phyloP scores from a whole-genome alignment of 768 basidiomycete genomes.

The Russula virescens region DNA sequence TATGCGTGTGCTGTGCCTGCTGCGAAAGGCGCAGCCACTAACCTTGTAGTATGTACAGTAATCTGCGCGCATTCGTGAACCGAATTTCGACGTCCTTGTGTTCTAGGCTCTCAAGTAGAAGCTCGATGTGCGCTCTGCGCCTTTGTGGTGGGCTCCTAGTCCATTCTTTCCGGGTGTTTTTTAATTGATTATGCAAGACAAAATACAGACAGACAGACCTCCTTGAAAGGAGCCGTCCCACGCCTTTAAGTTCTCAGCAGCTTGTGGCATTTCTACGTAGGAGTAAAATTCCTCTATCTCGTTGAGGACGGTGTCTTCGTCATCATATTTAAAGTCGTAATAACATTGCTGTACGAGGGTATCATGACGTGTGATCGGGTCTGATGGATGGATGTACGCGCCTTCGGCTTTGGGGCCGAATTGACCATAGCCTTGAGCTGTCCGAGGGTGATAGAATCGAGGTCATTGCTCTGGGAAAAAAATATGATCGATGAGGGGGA shows the following conservation, averaged over 20 bases:
- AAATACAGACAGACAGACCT: constrained; percentile 43
- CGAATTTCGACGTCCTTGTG: constrained; percentile 79
- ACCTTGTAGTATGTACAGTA: constrained; percentile 95
- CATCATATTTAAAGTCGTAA: constrained; percentile 92
- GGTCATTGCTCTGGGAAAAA: constrained; percentile 29
- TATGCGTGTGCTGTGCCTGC: constrained; percentile 7
- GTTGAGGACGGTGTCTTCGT: constrained; percentile 92
- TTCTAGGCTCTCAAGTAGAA: constrained; percentile 82
- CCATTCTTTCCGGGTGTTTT: constrained; percentile 57
- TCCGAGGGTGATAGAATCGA: constrained; percentile 75
- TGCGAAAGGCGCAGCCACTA: constrained; percentile 5
- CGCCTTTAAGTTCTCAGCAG: constrained; percentile 78
- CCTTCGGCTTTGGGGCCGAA: constrained; percentile 71
- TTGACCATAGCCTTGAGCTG: constrained; percentile 72
- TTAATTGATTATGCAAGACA: constrained; percentile 6
- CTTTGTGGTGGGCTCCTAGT: constrained; percentile 55
- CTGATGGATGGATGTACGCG: constrained; percentile 29
- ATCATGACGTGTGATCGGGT: background rate
- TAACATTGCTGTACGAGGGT: constrained; percentile 57
- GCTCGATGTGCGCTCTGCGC: constrained; percentile 69
- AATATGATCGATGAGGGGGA: background rate
- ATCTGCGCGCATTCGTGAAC: constrained; percentile 77
- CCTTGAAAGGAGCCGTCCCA: constrained; percentile 81
- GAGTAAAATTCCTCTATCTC: constrained; percentile 98
- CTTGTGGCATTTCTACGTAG: constrained; percentile 91